Conservation (phyloP, 441 rosid genomes). For the Iberis amara region DNA sequence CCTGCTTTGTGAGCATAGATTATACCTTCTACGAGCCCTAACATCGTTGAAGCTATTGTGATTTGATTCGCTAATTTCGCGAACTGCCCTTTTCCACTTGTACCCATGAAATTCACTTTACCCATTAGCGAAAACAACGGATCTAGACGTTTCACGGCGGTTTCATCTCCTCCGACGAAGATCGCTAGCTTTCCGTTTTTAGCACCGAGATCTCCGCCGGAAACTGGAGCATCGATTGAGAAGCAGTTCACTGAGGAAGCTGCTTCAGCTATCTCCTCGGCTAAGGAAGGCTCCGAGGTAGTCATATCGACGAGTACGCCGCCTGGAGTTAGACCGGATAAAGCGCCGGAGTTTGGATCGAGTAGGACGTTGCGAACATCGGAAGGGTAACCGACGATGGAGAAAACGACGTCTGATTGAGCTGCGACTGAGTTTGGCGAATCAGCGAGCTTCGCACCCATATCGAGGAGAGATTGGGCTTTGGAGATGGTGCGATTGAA, state of each 20-base stretch:
- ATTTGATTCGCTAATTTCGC: slow-evolving; percentile 78
- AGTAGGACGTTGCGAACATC: slow-evolving; percentile 80
- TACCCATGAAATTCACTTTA: slow-evolving; percentile 72
- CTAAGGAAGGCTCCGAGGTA: slow-evolving; percentile 84
- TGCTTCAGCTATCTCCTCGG: slow-evolving; percentile 50
- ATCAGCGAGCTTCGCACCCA: slow-evolving; percentile 64
- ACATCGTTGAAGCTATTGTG: slow-evolving; percentile 77
- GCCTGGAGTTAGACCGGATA: slow-evolving; percentile 60
- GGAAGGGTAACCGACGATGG: slow-evolving; percentile 85
- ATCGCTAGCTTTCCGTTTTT: slow-evolving; percentile 62
- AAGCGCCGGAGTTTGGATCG: slow-evolving; percentile 58
- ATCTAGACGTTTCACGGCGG: slow-evolving; percentile 38
- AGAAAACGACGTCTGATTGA: slow-evolving; percentile 72
- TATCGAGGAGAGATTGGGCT: slow-evolving; percentile 63
- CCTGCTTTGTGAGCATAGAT: slow-evolving; percentile 72
- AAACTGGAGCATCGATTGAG: slow-evolving; percentile 75
- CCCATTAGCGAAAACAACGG: slow-evolving; percentile 68
- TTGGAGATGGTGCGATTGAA: slow-evolving; percentile 78
- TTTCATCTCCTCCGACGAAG: slow-evolving; percentile 69
- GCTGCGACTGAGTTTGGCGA: slow-evolving; percentile 61
- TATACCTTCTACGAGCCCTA: slow-evolving; percentile 82
- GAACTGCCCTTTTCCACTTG: slow-evolving; percentile 72
- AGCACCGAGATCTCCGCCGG: slow-evolving; percentile 82
- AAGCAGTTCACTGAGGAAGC: slow-evolving; percentile 48
- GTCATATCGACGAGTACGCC: slow-evolving; percentile 89